These are phyloP conservation scores for Ustilago curta DNA, from an alignment of 1,284 basidiomycete genomes.

Conservation along the genomic window DNA sequence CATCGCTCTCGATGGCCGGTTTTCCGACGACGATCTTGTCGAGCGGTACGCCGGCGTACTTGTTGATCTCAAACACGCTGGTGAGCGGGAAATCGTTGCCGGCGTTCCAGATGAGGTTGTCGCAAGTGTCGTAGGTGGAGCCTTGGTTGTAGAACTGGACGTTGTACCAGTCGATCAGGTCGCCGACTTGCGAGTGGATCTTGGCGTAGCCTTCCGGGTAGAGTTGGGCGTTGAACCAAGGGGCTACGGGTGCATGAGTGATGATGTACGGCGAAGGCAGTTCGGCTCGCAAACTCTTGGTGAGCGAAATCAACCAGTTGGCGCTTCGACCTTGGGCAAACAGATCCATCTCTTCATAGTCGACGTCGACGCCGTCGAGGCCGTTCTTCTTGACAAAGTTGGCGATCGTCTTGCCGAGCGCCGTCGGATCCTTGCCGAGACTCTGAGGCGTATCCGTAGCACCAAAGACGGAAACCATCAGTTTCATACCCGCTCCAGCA, in stretches of 20 bases:
- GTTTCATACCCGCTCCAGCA: slow-evolving; percentile 71
- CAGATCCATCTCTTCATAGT: slow-evolving; percentile 73
- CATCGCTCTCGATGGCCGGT: slow-evolving; percentile 73
- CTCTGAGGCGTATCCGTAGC: slow-evolving; percentile 73
- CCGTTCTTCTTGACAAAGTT: slow-evolving; percentile 72
- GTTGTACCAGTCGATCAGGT: slow-evolving; percentile 72
- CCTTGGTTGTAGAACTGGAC: slow-evolving; percentile 63
- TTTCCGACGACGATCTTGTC: slow-evolving; percentile 76
- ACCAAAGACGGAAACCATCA: slow-evolving; percentile 69
- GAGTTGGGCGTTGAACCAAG: slow-evolving; percentile 52
- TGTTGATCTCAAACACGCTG: slow-evolving; percentile 76
- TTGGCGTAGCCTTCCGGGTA: slow-evolving; percentile 44
- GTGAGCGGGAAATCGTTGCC: slow-evolving; percentile 73
- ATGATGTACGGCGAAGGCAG: slow-evolving; percentile 70
- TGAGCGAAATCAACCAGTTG: slow-evolving; percentile 70
- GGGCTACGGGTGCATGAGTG: slow-evolving; percentile 64
- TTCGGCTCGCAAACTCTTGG: slow-evolving; percentile 69
- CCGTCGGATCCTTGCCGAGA: slow-evolving; percentile 28
- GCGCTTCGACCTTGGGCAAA: slow-evolving; percentile 37
- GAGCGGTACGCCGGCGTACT: slow-evolving; percentile 72
- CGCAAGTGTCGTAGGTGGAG: slow-evolving; percentile 41
- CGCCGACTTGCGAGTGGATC: slow-evolving; percentile 47
- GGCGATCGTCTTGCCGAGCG: slow-evolving; percentile 50
- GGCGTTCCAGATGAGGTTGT: slow-evolving; percentile 73
- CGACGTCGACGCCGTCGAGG: slow-evolving; percentile 75